phyloP scores from a whole-genome alignment of 768 basidiomycete genomes.

The Harrya chromipes region DNA sequence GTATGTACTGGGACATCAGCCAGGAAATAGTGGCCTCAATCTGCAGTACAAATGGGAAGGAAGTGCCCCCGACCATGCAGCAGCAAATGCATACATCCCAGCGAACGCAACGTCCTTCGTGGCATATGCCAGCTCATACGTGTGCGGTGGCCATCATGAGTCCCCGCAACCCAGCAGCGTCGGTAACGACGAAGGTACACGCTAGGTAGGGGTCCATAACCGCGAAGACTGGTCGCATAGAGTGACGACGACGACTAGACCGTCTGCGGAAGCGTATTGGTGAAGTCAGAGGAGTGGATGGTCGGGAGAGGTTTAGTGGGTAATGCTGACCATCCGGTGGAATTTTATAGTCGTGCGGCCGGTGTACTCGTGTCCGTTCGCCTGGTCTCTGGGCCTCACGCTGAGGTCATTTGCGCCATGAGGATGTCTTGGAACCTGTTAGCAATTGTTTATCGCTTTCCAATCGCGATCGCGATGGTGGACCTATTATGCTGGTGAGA shows the following conservation, averaged over 20 bases:
- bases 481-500: slow-evolving; percentile 21
- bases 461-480: slow-evolving; percentile 27
- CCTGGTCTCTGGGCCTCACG: slow-evolving; percentile 11
- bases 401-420: slow-evolving; percentile 15
- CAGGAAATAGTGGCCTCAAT: slow-evolving; percentile 30
- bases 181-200: slow-evolving; percentile 11
- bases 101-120: slow-evolving; percentile 16
- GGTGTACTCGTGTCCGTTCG: slow-evolving; percentile 14
- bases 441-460: slow-evolving; percentile 21
- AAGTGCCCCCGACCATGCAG: slow-evolving; percentile 37
- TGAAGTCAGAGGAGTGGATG: slow-evolving; percentile 6
- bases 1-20: slow-evolving; percentile 41
- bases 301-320: slow-evolving; percentile 6
- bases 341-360: slow-evolving; percentile 26
- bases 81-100: slow-evolving; percentile 23
- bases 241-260: not conserved
- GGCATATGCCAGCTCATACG: not conserved
- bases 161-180: slow-evolving; percentile 19
- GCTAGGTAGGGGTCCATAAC: slow-evolving; percentile 7
- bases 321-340: slow-evolving; percentile 15
- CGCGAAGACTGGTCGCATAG: not conserved
- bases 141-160: not conserved
- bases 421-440: slow-evolving; percentile 20
- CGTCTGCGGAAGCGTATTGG: not conserved
- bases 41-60: slow-evolving; percentile 36